phyloP scores from a whole-genome alignment of 306 rosid species.

The Ammopiptanthus mongolicus region DNA sequence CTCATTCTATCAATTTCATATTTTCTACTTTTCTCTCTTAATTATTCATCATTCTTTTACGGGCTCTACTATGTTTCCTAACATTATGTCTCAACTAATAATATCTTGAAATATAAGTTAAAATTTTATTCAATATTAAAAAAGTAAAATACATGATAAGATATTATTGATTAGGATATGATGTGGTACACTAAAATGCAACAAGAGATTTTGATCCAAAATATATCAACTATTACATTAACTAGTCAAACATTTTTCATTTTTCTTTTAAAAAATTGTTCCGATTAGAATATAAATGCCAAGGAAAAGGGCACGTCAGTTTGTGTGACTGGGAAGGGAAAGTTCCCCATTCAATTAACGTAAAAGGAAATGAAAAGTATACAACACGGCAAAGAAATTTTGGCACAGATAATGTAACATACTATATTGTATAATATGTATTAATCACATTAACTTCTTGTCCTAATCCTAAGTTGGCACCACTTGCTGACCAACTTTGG shows the following conservation, averaged over 20 bases:
- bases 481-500: conserved; percentile 1
- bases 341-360: not conserved
- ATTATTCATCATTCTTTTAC: no score
- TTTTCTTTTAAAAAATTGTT: not conserved
- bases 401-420: conserved; percentile 2
- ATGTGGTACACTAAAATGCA: no score
- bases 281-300: not conserved
- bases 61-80: no score
- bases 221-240: not conserved
- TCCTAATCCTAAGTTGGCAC: not conserved
- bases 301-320: not conserved
- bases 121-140: no score
- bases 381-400: conserved; percentile 16
- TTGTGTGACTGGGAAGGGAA: not conserved
- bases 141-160: no score
- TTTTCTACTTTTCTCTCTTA: no score
- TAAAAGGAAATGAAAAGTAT: not conserved
- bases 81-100: no score
- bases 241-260: not conserved
- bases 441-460: not conserved
- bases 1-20: no score
- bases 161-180: no score
- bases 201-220: no score
- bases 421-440: not conserved
- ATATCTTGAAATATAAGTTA: no score